phyloP scores from a whole-genome alignment of 140 eudicot genomes.

The Flaveria floridana region DNA sequence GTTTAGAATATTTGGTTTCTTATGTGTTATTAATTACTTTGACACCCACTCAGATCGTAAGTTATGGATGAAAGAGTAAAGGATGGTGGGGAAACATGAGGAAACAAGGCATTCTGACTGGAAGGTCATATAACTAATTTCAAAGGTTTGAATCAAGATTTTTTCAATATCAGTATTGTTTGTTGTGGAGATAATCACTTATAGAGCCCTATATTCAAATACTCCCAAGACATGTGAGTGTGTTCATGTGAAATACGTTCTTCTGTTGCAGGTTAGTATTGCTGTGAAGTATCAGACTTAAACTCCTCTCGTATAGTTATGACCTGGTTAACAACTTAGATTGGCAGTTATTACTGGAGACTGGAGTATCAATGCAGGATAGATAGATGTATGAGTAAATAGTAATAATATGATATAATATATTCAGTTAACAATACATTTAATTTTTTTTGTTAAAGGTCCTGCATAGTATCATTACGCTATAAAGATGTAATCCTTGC shows the following conservation, averaged over 20 bases:
- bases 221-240: neutral
- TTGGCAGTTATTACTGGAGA: neutral
- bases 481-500: neutral
- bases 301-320: neutral
- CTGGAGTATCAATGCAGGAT: neutral
- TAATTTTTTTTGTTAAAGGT: neutral
- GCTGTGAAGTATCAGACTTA: neutral
- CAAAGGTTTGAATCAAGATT: constrained; percentile 12
- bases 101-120: constrained; percentile 8
- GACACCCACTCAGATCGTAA: neutral
- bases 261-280: neutral
- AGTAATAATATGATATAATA: neutral
- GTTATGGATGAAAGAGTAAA: constrained; percentile 25
- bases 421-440: neutral
- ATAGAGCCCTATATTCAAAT: neutral
- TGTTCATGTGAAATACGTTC: neutral
- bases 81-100: neutral
- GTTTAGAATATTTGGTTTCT: constrained; percentile 3
- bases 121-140: constrained; percentile 24
- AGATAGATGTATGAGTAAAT: neutral
- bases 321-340: constrained; percentile 6
- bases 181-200: neutral
- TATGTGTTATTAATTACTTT: neutral
- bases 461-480: neutral
- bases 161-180: neutral